Conservation (phyloP, 2,329 filamentous ascomycete genomes). For the Beauveria asiatica region DNA sequence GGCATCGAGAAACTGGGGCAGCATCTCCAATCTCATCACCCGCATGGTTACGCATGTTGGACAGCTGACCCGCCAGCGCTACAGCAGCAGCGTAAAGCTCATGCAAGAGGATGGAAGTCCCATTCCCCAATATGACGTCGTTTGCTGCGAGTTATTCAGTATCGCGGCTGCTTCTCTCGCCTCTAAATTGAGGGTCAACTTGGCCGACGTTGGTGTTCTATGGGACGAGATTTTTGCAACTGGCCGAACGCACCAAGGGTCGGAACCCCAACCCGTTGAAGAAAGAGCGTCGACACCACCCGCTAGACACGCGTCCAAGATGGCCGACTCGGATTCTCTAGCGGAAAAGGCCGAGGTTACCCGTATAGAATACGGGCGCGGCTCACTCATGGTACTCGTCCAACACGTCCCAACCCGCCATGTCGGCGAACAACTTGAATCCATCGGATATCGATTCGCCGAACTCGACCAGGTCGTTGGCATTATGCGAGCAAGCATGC, state of each 20-base stretch:
- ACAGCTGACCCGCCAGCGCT: constrained; percentile 34
- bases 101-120: constrained; percentile 46
- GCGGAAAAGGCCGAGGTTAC: constrained; percentile 32
- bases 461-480: constrained; percentile 57
- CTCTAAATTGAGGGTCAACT: constrained; percentile 51
- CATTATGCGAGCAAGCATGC: constrained; percentile 63
- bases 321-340: constrained; percentile 21
- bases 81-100: constrained; percentile 32
- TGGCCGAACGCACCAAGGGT: constrained; percentile 26
- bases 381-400: constrained; percentile 74
- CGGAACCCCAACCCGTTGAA: background rate
- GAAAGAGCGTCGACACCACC: constrained; percentile 8
- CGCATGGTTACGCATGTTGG: constrained; percentile 66
- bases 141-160: constrained; percentile 80
- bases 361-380: constrained; percentile 48
- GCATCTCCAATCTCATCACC: constrained; percentile 57
- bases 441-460: constrained; percentile 72
- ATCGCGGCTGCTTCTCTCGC: constrained; percentile 69
- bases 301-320: background rate
- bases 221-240: constrained; percentile 71
- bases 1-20: constrained; percentile 68
- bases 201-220: constrained; percentile 58
- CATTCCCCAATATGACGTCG: constrained; percentile 61
- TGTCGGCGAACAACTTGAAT: constrained; percentile 56
- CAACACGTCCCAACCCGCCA: constrained; percentile 48